phyloP scores from a whole-genome alignment of 169 alveolate species.

The Babesia bovis region DNA sequence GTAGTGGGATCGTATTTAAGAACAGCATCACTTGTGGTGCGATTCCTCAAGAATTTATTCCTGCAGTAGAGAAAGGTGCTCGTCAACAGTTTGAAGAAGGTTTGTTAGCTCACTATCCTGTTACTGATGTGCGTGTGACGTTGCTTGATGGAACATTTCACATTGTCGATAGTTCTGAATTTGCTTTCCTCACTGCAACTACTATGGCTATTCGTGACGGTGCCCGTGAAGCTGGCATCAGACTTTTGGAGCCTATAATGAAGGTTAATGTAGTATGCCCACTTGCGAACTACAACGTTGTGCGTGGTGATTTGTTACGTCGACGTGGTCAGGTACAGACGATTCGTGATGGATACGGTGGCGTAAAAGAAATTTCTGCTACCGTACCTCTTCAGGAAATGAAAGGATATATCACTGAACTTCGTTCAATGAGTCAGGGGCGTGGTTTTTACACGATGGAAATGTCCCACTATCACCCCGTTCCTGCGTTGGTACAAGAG shows the following conservation, averaged over 20 bases:
- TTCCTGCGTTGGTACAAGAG: conserved; percentile 63
- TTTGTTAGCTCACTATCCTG: conserved; percentile 80
- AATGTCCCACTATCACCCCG: conserved; percentile 79
- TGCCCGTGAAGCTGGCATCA: conserved; percentile 74
- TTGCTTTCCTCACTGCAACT: conserved; percentile 88
- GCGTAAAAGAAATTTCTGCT: conserved; percentile 55
- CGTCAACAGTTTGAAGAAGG: conserved; percentile 79
- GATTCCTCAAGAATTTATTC: conserved; percentile 81
- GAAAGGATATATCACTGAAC: conserved; percentile 82
- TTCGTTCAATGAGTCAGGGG: conserved; percentile 84
- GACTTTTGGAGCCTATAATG: conserved; percentile 89
- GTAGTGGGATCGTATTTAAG: conserved; percentile 76
- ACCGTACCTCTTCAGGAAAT: conserved; percentile 81
- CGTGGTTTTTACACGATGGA: conserved; percentile 82
- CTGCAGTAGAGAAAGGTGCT: conserved; percentile 81
- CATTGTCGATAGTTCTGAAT: conserved; percentile 85
- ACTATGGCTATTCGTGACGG: conserved; percentile 82
- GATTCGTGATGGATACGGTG: conserved; percentile 64
- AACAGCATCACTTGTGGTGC: conserved; percentile 84
- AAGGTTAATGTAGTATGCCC: conserved; percentile 81
- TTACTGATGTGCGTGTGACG: conserved; percentile 78
- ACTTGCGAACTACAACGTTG: conserved; percentile 72
- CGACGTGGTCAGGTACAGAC: conserved; percentile 66
- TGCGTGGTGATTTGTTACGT: conserved; percentile 78
- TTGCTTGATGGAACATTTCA: conserved; percentile 85